Percentiles rank a stretch among this genome's conserved stretches.
phyloP scores from a whole-genome alignment of 352 stramenopile genomes.

The Phytophthora brassicae region DNA sequence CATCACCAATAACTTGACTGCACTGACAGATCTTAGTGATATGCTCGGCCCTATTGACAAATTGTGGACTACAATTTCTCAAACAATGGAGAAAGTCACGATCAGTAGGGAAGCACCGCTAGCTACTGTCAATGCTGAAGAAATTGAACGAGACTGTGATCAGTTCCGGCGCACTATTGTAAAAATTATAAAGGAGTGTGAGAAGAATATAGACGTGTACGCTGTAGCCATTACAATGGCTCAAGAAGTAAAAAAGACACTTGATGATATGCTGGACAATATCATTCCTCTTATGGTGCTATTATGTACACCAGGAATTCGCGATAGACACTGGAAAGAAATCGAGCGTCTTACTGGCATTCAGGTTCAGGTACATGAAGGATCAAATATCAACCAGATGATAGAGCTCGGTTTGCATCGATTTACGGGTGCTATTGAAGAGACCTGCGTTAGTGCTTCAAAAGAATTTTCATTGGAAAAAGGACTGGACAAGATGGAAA shows the following conservation, averaged over 20 bases:
- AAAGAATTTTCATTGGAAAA: slow-evolving; percentile 95
- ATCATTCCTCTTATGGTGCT: slow-evolving; percentile 92
- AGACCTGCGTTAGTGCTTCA: slow-evolving; percentile 92
- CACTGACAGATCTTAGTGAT: slow-evolving; percentile 72
- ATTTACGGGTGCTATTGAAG: slow-evolving; percentile 88
- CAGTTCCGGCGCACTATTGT: slow-evolving; percentile 88
- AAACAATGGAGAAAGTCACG: slow-evolving; percentile 79
- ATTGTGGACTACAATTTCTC: slow-evolving; percentile 81
- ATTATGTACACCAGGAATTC: slow-evolving; percentile 92
- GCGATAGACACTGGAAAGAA: slow-evolving; percentile 91
- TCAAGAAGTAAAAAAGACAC: slow-evolving; percentile 77
- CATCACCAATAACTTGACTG: slow-evolving; percentile 79
- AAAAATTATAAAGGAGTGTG: slow-evolving; percentile 91
- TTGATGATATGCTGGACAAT: slow-evolving; percentile 87
- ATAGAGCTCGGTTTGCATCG: slow-evolving; percentile 87
- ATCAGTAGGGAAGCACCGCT: slow-evolving; percentile 67
- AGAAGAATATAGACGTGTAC: slow-evolving; percentile 87
- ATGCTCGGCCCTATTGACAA: slow-evolving; percentile 87
- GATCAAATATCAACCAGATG: slow-evolving; percentile 91
- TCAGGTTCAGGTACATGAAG: slow-evolving; percentile 88
- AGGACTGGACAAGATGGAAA: slow-evolving; percentile 92
- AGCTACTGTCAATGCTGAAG: slow-evolving; percentile 78
- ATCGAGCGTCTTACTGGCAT: slow-evolving; percentile 89
- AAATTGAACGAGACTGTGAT: slow-evolving; percentile 85
- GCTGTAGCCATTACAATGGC: slow-evolving; percentile 79